Conservation (phyloP, 768 basidiomycete genomes). For the Auriculariales sp. region DNA sequence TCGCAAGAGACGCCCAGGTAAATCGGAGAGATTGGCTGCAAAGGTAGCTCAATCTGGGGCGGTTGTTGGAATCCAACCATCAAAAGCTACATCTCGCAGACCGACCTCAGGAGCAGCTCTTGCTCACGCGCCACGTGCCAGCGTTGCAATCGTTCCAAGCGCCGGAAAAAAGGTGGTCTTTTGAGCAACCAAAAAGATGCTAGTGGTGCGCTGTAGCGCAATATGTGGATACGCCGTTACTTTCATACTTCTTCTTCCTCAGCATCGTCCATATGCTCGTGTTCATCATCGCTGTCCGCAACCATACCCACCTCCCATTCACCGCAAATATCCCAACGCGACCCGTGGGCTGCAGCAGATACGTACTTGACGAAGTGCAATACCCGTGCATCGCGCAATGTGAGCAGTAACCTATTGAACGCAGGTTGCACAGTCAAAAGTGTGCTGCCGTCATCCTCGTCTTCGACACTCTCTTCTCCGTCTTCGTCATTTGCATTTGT, state of each 20-base stretch:
- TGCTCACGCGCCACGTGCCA: conserved; percentile 8
- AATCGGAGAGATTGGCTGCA: neutral
- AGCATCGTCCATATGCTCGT: conserved; percentile 6
- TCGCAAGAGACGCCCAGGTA: neutral
- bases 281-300: conserved; percentile 43
- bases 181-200: neutral
- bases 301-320: conserved; percentile 86
- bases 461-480: conserved; percentile 22
- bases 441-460: conserved; percentile 59
- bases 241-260: neutral
- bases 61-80: neutral
- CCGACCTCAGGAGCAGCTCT: conserved; percentile 11
- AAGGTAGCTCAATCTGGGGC: no score
- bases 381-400: conserved; percentile 83
- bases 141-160: conserved; percentile 10
- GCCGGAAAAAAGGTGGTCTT: conserved; percentile 11
- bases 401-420: conserved; percentile 79
- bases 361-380: conserved; percentile 95
- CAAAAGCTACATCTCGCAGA: neutral
- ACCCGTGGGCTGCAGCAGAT: conserved; percentile 75
- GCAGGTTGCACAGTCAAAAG: conserved; percentile 77
- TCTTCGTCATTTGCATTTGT: conserved; percentile 10
- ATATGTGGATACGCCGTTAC: neutral
- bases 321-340: conserved; percentile 84
- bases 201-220: neutral